These are phyloP conservation scores for Groenewaldozyma tartarivorans DNA, from an alignment of 805 yeast species.

Conservation along the genomic window DNA sequence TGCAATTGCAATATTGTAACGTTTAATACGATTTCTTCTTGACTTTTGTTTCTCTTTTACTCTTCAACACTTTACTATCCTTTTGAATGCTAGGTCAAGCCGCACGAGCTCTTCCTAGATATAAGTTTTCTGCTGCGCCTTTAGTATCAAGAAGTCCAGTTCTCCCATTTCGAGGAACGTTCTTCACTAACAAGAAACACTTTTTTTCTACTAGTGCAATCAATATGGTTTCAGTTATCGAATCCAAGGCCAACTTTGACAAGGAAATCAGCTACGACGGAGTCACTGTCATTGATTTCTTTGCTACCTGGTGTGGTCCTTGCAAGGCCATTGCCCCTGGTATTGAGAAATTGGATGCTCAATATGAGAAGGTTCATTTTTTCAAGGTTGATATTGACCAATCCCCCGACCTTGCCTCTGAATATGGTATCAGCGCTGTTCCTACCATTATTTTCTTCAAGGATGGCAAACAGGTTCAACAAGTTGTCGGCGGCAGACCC, in stretches of 20 bases:
- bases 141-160: conserved; percentile 2
- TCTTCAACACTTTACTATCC: too few relatives aligned
- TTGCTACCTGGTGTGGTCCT: conserved; percentile 98
- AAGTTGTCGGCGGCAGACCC: conserved; percentile 86
- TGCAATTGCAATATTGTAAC: too few relatives aligned
- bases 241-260: conserved; percentile 51
- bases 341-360: conserved; percentile 40
- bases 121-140: too few relatives aligned
- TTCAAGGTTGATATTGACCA: conserved; percentile 89
- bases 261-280: conserved; percentile 53
- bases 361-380: conserved; percentile 61
- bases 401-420: conserved; percentile 63
- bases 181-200: too few relatives aligned
- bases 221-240: conserved; percentile 46
- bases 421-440: conserved; percentile 54
- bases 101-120: too few relatives aligned
- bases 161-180: neutral
- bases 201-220: too few relatives aligned
- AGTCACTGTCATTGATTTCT: conserved; percentile 88
- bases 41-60: too few relatives aligned
- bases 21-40: too few relatives aligned
- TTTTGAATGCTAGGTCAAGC: too few relatives aligned
- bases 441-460: conserved; percentile 71
- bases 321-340: conserved; percentile 89
- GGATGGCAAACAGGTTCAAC: conserved; percentile 68